Evolutionary conservation across 2,329 filamentous ascomycete species (phyloP).

Genomic region (Aaosphaeria arxii): DNA sequence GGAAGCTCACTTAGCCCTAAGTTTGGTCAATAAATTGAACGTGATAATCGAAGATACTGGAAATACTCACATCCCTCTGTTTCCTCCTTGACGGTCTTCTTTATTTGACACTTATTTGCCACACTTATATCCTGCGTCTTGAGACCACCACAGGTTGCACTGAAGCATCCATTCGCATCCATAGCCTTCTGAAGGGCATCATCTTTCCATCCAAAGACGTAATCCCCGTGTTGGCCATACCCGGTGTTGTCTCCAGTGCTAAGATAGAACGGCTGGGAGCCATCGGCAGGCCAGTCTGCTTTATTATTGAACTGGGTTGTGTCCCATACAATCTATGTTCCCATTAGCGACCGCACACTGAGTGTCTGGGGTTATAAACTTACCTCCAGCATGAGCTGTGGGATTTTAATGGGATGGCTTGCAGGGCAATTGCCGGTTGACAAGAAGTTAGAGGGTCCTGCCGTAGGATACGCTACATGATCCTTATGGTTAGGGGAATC

Average conservation of each 20-base stretch:
- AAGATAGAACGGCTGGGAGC: constrained; percentile 20
- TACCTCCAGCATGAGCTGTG: constrained; percentile 46
- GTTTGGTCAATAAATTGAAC: too few species aligned
- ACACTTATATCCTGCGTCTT: constrained; percentile 21
- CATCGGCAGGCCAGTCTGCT: constrained; percentile 19
- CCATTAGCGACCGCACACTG: too few species aligned
- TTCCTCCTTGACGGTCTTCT: constrained; percentile 17
- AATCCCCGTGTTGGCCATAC: constrained; percentile 46
- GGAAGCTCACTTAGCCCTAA: too few species aligned
- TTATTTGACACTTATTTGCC: constrained; percentile 17
- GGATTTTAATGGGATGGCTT: constrained; percentile 45
- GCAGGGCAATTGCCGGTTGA: constrained; percentile 39
- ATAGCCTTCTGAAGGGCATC: constrained; percentile 45
- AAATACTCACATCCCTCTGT: not conserved
- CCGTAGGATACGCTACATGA: constrained; percentile 46
- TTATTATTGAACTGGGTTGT: constrained; percentile 31
- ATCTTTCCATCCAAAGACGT: constrained; percentile 53
- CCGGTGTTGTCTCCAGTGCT: constrained; percentile 23
- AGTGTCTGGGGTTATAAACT: not conserved
- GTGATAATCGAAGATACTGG: too few species aligned
- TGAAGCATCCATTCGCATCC: constrained; percentile 22
- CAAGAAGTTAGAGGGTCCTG: constrained; percentile 20
- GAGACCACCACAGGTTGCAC: constrained; percentile 21
- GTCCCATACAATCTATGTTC: constrained; percentile 42
- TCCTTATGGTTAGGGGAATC: constrained; percentile 56